Base-by-base conservation (phyloP, 2,329 filamentous ascomycete genomes). In the Polytolypa hystricis region DNA sequence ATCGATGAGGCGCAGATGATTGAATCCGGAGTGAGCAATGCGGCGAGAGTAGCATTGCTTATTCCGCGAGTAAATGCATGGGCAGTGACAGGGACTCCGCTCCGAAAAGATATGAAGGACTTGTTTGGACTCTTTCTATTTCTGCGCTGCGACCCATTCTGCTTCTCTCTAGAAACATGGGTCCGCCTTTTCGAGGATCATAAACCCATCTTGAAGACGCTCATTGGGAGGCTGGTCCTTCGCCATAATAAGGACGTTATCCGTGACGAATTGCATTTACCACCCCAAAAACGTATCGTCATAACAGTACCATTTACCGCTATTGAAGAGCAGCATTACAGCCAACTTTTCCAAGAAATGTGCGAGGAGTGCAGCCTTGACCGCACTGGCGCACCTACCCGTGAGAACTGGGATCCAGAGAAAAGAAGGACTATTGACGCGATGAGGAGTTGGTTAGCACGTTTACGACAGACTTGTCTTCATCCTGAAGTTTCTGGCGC, bases 261-360 rank as follows among this genome's bases (percentile, higher is more conserved):
- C 6, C 74, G 85, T 25, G 69, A 81, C 40, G 87, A 98, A 50
- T 69, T 96, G 25, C 67, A 68, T 2, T 60, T 98, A 8, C 91
- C 91, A 7, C 68, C 76, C 0, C 91, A 98, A 53, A 87, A 82
- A 51, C 77, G 91, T 7, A 79, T 85, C 43, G 79, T 93, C 8
- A 84, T 96, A 40, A 91, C 81, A 1, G 78, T 94, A 55, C 85
- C 91, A 0, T 93, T 96, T 51, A 91, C 82, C 0, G 76, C 84
- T 0, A 74, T 96, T 8, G 91, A 96, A 54, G 84, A 95, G 52
- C 84, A 95, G 52, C 78, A 93, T 51, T 96, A 96, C 51, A 69
- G 73, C 28, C 74, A 77, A 5, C 58, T 93, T 2, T 86, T 89
- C 52, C 71, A 77, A 32, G 68, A 83, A 42, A 85, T 94, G 74